phyloP scores from a whole-genome alignment of 768 basidiomycete species.

The Exidia glandulosa region DNA sequence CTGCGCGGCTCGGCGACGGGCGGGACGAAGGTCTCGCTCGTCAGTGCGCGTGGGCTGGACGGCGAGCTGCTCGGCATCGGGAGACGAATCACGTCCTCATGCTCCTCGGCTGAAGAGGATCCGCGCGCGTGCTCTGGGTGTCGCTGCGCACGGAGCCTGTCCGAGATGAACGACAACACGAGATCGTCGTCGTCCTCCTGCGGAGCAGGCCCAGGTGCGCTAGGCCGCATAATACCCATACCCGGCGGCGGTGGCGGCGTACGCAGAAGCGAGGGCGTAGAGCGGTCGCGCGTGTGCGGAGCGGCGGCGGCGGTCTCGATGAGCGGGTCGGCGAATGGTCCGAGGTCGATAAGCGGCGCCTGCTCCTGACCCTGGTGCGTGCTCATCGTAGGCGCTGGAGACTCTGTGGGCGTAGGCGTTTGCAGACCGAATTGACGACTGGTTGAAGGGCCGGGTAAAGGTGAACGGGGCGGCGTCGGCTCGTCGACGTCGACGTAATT shows the following conservation, averaged over 20 bases:
- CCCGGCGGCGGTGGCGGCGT: background rate
- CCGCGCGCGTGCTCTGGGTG: background rate
- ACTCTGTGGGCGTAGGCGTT: background rate
- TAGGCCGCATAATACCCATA: background rate
- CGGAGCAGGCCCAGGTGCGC: background rate
- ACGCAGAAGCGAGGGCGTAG: background rate
- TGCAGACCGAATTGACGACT: background rate
- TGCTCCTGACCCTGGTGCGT: background rate
- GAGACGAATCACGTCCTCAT: background rate
- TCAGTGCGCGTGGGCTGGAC: background rate
- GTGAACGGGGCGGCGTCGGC: background rate
- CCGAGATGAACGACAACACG: background rate
- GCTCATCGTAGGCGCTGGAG: background rate
- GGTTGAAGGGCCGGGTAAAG: background rate
- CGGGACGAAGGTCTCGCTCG: background rate
- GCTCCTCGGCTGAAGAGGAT: no score
- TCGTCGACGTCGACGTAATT: background rate
- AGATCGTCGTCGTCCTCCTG: background rate
- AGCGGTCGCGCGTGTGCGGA: background rate
- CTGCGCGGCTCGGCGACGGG: background rate
- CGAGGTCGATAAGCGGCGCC: background rate
- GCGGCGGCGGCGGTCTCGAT: no score
- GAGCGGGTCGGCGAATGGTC: background rate
- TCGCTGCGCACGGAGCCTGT: background rate
- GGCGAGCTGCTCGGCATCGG: background rate